Base-by-base conservation (phyloP, 768 basidiomycete species). In the Auricularia sp. region DNA sequence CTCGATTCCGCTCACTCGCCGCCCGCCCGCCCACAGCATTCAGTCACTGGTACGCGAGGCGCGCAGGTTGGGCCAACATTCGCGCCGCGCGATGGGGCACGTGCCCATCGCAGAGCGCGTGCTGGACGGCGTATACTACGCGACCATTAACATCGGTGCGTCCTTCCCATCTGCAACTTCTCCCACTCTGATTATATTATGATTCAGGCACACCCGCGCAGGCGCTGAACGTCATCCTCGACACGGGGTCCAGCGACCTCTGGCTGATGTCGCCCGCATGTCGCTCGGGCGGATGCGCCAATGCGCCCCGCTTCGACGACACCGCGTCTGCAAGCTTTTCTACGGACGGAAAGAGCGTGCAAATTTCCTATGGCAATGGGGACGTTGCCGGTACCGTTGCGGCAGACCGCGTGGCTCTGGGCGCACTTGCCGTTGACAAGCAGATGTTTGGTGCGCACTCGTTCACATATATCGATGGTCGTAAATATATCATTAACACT, bases 321-420 rank as follows among this genome's bases (percentile, higher is more conserved):
- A 7, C 51, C 10, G n/a, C 18, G 29, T n/a, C n/a, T 18, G 18
- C 51, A 6, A n/a, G n/a, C n/a, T 54, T 54, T 54, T 6, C 18
- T 6, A 54, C 7, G 10, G 29, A n/a, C 7, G 51, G 51, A 21
- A 59, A 37, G 36, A 14, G 11, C 39, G 16, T n/a, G 45, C 34
- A 33, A 8, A 64, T 66, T 36, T 51, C n/a, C 35, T 68, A 68
- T 42, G 45, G 67, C n/a, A 65, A 66, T 33, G 67, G 67, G 33
- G 33, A 59, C 35, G 63, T 66, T 34, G 54, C 65, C 21, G 67
- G 67, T 16, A 35, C 39, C 13, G 66, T 65, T 18, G 67, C 58
- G n/a, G 39, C 29, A n/a, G 68, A 69, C 13, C 64, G 65, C 2
- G 68, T 68, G 39, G 13, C 56, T 3, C 37, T 69, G 45, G 63